Percentiles rank a stretch among this genome's conserved stretches.
Evolutionary conservation across 768 basidiomycete genomes (phyloP).

Genomic region (Ephemerocybe angulata): DNA sequence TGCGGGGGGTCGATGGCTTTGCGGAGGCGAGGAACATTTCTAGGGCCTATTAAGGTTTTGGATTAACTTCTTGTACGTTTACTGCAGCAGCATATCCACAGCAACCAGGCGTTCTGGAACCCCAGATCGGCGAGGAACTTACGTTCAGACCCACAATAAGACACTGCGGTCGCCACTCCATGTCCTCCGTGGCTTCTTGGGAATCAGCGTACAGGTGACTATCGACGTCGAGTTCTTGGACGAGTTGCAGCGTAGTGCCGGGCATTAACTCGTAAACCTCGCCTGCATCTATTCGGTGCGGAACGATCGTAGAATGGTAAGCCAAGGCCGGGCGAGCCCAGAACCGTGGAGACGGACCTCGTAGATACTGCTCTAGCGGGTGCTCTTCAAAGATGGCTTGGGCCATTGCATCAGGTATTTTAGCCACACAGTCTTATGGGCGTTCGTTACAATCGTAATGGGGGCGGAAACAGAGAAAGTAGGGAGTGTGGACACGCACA

Average conservation of each 20-base stretch:
- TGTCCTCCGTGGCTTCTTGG: slow-evolving; percentile 21
- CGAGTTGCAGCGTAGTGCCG: slow-evolving; percentile 42
- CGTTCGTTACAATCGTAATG: slow-evolving; percentile 4
- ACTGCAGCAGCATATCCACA: background rate
- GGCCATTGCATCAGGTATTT: slow-evolving; percentile 48
- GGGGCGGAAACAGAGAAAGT: background rate
- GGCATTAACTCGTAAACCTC: slow-evolving; percentile 54
- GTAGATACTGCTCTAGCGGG: slow-evolving; percentile 69
- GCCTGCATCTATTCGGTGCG: slow-evolving; percentile 57
- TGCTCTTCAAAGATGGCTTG: slow-evolving; percentile 77
- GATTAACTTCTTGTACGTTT: background rate
- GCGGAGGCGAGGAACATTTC: slow-evolving; percentile 34
- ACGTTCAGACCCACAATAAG: slow-evolving; percentile 39
- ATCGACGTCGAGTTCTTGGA: slow-evolving; percentile 35
- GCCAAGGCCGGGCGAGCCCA: slow-evolving; percentile 1
- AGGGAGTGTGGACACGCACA: background rate
- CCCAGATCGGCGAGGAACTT: slow-evolving; percentile 16
- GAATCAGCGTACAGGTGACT: slow-evolving; percentile 16
- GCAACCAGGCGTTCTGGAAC: background rate
- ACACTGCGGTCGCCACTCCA: slow-evolving; percentile 37
- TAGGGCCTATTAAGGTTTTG: slow-evolving; percentile 31
- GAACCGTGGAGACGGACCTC: slow-evolving; percentile 41
- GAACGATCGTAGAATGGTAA: background rate
- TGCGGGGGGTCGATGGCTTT: slow-evolving; percentile 32
- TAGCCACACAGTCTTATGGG: background rate